Conservation (phyloP, 75 land plant species). For the Picea glauca region DNA sequence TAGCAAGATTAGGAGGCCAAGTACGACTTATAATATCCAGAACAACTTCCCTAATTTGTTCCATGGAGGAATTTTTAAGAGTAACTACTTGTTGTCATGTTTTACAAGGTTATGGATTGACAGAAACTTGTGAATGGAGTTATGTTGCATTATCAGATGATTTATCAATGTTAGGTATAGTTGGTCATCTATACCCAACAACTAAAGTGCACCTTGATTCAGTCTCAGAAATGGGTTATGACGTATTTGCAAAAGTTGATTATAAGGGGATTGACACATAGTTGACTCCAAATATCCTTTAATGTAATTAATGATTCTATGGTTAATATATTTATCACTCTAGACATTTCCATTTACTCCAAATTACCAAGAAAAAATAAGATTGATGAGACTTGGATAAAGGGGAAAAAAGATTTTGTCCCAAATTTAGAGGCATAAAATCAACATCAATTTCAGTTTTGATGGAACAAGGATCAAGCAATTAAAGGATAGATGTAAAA, state of each 20-base stretch:
- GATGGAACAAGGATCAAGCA: no score
- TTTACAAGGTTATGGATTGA: slow-evolving; percentile 92
- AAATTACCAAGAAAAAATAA: no score
- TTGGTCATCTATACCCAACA: slow-evolving; percentile 57
- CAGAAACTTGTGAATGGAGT: slow-evolving; percentile 87
- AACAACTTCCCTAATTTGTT: slow-evolving; percentile 70
- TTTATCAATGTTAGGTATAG: slow-evolving; percentile 71
- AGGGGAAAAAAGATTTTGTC: no score
- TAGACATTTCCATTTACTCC: no score
- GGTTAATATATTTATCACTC: no score
- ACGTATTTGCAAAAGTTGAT: slow-evolving; percentile 31
- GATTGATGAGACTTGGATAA: no score
- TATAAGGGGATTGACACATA: no score
- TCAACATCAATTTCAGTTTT: no score
- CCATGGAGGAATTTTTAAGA: slow-evolving; percentile 88
- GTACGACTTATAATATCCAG: slow-evolving; percentile 82
- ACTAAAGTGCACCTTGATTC: slow-evolving; percentile 81
- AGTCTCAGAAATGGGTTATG: slow-evolving; percentile 96
- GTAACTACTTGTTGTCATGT: slow-evolving; percentile 81
- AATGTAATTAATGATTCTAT: no score
- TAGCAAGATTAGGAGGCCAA: slow-evolving; percentile 66
- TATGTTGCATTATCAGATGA: slow-evolving; percentile 69
- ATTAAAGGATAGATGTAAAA: no score
- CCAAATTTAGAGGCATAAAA: no score
- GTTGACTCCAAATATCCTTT: no score